Evolutionary conservation across 441 rosid species (phyloP).

Genomic region (Erodium texanum): DNA sequence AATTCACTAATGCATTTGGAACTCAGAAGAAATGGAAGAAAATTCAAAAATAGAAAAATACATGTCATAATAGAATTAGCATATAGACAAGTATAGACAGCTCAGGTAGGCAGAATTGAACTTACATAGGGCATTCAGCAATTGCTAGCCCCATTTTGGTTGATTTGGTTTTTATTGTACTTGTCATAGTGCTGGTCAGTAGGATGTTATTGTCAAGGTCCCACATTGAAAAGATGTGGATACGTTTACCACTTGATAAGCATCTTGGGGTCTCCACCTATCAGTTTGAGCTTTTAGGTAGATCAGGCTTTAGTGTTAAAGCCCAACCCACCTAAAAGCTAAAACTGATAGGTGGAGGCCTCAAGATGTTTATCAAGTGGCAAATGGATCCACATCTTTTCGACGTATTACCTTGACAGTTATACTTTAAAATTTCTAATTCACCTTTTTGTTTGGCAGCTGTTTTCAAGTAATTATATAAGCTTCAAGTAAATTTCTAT

Average conservation of each 20-base stretch:
- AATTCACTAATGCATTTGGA: not conserved
- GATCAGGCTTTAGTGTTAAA: too few relatives aligned
- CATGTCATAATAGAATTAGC: not conserved
- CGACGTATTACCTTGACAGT: too few relatives aligned
- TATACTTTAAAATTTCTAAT: not conserved
- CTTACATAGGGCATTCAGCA: not conserved
- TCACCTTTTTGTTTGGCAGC: not conserved
- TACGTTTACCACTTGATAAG: too few relatives aligned
- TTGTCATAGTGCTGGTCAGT: not conserved
- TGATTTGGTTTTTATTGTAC: constrained; percentile 5
- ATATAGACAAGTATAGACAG: not conserved
- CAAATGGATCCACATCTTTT: too few relatives aligned
- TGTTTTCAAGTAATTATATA: not conserved
- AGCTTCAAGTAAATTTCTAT: not conserved
- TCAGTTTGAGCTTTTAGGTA: too few relatives aligned
- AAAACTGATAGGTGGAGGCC: too few relatives aligned
- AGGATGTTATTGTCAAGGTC: too few relatives aligned
- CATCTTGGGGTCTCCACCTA: too few relatives aligned
- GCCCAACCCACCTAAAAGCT: too few relatives aligned
- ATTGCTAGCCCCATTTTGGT: constrained; percentile 7
- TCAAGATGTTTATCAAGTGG: too few relatives aligned
- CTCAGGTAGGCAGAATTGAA: not conserved
- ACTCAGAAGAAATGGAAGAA: not conserved
- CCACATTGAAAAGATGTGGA: too few relatives aligned
- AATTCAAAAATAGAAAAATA: not conserved